Conservation (phyloP, 805 yeast genomes). For the Kazachstania bromeliacearum region DNA sequence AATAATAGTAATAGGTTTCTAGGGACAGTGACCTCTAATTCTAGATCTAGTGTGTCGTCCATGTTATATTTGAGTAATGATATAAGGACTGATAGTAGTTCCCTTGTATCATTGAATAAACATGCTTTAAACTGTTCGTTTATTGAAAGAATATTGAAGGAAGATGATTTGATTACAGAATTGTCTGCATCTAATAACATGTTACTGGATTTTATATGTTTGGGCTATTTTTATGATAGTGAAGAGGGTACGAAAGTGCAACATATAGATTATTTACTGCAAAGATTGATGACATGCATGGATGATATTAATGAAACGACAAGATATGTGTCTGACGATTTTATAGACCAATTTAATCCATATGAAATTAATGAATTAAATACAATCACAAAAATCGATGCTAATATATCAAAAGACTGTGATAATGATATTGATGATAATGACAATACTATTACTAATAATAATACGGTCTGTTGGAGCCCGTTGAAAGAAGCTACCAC, state of each 20-base stretch:
- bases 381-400: background rate
- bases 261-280: slow-evolving; percentile 26
- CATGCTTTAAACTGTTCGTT: slow-evolving; percentile 17
- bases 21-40: background rate
- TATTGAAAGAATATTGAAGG: slow-evolving; percentile 31
- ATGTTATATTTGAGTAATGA: slow-evolving; percentile 2
- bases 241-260: slow-evolving; percentile 13
- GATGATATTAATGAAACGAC: slow-evolving; percentile 13
- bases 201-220: slow-evolving; percentile 41
- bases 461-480: too few relatives aligned
- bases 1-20: too few relatives aligned
- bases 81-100: background rate
- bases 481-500: slow-evolving; percentile 20
- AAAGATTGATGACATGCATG: slow-evolving; percentile 19
- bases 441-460: background rate
- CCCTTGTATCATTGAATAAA: background rate
- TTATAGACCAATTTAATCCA: background rate
- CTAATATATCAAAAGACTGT: background rate
- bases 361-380: background rate
- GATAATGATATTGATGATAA: slow-evolving; percentile 5
- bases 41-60: slow-evolving; percentile 5
- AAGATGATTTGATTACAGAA: slow-evolving; percentile 31
- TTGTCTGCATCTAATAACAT: slow-evolving; percentile 32
- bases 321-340: background rate
- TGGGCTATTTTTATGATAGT: slow-evolving; percentile 31